These are phyloP conservation scores for Talaromyces sp. DNA, from an alignment of 2,329 filamentous ascomycete genomes.

Conservation along the genomic window DNA sequence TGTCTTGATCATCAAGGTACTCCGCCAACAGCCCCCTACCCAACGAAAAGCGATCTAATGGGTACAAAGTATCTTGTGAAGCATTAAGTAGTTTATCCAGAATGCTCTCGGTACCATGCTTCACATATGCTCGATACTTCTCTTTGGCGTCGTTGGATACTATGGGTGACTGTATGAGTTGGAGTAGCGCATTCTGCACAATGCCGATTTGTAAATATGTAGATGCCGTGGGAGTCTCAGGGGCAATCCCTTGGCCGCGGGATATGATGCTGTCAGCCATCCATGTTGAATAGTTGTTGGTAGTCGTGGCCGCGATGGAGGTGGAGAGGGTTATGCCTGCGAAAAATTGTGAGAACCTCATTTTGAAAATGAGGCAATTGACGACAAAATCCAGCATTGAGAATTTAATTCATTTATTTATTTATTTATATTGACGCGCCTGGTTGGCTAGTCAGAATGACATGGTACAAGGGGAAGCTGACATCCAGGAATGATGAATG, in stretches of 20 bases:
- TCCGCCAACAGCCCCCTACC: conserved; percentile 22
- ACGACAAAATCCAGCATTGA: background rate
- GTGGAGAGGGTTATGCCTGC: background rate
- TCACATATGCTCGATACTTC: conserved; percentile 24
- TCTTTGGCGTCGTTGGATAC: conserved; percentile 11
- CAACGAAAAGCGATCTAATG: conserved; percentile 24
- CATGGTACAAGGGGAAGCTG: background rate
- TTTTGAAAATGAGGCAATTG: background rate
- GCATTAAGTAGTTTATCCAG: conserved; percentile 21
- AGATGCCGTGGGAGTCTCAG: conserved; percentile 13
- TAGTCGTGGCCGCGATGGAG: background rate
- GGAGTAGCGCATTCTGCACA: conserved; percentile 26
- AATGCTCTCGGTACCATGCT: conserved; percentile 23
- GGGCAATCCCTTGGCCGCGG: conserved; percentile 24
- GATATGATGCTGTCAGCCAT: conserved; percentile 30
- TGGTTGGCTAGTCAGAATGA: background rate
- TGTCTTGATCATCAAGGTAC: conserved; percentile 17
- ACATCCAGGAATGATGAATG: background rate
- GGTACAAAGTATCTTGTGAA: conserved; percentile 21
- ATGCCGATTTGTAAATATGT: conserved; percentile 23
- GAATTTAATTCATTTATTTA: background rate
- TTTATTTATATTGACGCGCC: background rate
- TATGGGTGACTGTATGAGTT: conserved; percentile 18
- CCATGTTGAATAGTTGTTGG: conserved; percentile 23
- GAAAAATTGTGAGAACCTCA: conserved; percentile 4